Evolutionary conservation across 1,139 yeast species (phyloP).

Genomic region (Blastobotrys arbuscula): DNA sequence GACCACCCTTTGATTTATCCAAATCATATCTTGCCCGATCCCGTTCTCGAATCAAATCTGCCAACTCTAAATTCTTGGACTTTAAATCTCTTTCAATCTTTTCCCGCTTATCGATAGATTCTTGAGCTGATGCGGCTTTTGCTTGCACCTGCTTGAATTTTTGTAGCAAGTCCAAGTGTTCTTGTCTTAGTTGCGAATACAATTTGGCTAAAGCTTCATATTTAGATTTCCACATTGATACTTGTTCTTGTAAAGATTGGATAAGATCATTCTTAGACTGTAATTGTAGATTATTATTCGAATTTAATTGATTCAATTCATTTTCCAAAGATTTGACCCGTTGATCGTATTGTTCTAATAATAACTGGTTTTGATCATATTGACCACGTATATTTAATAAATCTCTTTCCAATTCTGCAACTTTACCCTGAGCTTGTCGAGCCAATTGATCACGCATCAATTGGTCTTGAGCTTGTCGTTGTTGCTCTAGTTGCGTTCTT

Average conservation of each 20-base stretch:
- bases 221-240: conserved; percentile 74
- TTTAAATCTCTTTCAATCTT: conserved; percentile 77
- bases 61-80: conserved; percentile 80
- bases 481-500: conserved; percentile 62
- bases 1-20: conserved; percentile 63
- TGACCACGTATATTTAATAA: conserved; percentile 70
- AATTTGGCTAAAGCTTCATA: conserved; percentile 87
- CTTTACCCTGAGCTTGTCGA: conserved; percentile 72
- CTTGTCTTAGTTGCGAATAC: conserved; percentile 87
- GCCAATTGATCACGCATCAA: conserved; percentile 64
- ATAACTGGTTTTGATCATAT: conserved; percentile 77
- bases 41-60: conserved; percentile 83
- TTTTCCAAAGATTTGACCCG: conserved; percentile 78
- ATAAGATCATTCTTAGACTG: conserved; percentile 74
- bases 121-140: conserved; percentile 89
- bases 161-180: conserved; percentile 73
- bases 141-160: conserved; percentile 82
- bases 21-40: conserved; percentile 83
- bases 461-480: conserved; percentile 71
- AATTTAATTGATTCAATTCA: conserved; percentile 58
- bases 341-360: conserved; percentile 82
- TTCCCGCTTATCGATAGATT: conserved; percentile 80
- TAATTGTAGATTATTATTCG: conserved; percentile 67
- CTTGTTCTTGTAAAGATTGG: conserved; percentile 66
- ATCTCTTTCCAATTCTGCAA: conserved; percentile 78